Evolutionary conservation across 805 yeast genomes (phyloP).

Genomic region (Cephaloascus albidus): DNA sequence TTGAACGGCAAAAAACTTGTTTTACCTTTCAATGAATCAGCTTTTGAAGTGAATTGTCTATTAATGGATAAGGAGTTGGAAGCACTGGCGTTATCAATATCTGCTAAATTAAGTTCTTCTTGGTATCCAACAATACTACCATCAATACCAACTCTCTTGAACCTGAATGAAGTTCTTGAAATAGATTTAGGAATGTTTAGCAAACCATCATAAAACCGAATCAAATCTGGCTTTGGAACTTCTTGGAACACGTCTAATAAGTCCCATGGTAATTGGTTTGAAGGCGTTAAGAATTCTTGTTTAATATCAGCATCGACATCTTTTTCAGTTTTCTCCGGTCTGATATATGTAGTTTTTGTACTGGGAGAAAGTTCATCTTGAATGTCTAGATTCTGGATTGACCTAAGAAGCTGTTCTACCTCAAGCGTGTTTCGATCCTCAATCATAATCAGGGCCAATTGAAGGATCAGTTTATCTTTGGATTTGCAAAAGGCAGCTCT

Average conservation of each 20-base stretch:
- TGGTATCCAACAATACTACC: conserved; percentile 57
- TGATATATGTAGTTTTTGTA: background rate
- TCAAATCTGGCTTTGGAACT: conserved; percentile 31
- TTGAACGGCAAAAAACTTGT: conserved; percentile 77
- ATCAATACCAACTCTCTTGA: conserved; percentile 65
- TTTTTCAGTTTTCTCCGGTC: background rate
- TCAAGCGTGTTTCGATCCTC: too few species aligned
- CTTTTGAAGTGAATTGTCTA: conserved; percentile 54
- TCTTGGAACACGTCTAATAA: conserved; percentile 62
- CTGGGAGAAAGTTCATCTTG: background rate
- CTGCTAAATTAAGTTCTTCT: conserved; percentile 38
- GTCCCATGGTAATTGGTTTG: conserved; percentile 55
- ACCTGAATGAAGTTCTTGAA: conserved; percentile 55
- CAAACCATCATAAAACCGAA: conserved; percentile 34
- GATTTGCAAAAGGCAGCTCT: too few species aligned
- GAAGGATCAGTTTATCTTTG: too few species aligned
- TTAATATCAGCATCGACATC: conserved; percentile 4
- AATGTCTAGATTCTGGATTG: background rate
- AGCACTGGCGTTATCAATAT: conserved; percentile 48
- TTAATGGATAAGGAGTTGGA: conserved; percentile 66
- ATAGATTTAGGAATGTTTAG: conserved; percentile 50
- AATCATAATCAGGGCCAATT: too few species aligned
- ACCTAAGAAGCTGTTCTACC: background rate
- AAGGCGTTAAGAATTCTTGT: conserved; percentile 51
- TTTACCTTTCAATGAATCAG: conserved; percentile 58